A percentile compares a stretch with the other conserved stretches of the same genome.
Evolutionary conservation across 2,329 filamentous ascomycete genomes (phyloP).

Genomic region (Penicillium sp.): DNA sequence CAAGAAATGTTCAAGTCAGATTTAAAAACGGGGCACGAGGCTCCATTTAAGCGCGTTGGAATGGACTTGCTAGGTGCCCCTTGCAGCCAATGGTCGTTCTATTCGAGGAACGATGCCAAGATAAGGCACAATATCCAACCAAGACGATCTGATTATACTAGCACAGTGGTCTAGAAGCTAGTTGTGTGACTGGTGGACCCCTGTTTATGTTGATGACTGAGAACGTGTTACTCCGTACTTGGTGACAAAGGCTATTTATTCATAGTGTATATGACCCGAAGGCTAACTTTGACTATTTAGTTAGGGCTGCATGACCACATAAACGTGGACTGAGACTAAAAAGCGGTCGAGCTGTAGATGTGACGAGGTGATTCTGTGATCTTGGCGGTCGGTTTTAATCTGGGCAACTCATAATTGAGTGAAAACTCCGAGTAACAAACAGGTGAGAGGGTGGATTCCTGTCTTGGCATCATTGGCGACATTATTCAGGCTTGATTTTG

Average conservation of each 20-base stretch:
- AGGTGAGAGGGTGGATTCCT: not conserved
- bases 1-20: not conserved
- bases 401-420: not conserved
- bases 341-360: not conserved
- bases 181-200: conserved; percentile 1
- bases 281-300: not conserved
- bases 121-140: conserved; percentile 8
- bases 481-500: conserved; percentile 3
- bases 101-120: not conserved
- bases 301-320: not conserved
- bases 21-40: not conserved
- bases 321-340: not conserved
- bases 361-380: not conserved
- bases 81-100: conserved; percentile 7
- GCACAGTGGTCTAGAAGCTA: conserved; percentile 9
- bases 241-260: not conserved
- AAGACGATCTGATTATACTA: conserved; percentile 15
- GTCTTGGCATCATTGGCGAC: conserved; percentile 4
- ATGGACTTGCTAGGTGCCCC: not conserved
- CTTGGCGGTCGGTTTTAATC: not conserved
- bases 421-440: not conserved
- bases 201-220: not conserved
- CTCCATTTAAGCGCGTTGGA: conserved; percentile 12
- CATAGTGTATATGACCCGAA: not conserved
- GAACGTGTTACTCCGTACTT: not conserved